Conservation (phyloP, 164 flowering plant genomes). For the Liriodendron chinense region DNA sequence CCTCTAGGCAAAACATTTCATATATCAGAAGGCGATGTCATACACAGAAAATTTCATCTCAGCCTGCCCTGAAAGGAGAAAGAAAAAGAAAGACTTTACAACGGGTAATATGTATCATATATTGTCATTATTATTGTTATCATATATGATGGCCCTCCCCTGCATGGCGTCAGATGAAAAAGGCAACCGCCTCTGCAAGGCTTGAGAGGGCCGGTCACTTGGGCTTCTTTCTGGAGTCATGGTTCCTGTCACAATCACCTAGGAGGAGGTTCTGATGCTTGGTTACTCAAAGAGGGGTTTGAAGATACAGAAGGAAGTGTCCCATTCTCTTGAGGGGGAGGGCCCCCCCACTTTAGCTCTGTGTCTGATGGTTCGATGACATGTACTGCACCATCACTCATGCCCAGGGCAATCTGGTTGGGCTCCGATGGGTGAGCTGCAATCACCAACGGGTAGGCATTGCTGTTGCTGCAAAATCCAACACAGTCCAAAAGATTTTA, state of each 20-base stretch:
- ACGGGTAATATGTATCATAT: conserved; percentile 1
- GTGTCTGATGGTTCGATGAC: conserved; percentile 62
- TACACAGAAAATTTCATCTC: background rate
- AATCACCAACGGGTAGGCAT: conserved; percentile 47
- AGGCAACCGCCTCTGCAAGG: conserved; percentile 10
- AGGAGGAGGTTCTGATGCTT: conserved; percentile 48
- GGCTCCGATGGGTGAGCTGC: conserved; percentile 74
- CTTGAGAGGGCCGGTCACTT: background rate
- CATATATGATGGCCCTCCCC: background rate
- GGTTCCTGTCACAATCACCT: background rate
- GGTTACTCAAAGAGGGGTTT: conserved; percentile 56
- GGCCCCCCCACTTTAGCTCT: conserved; percentile 59
- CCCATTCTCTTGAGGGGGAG: conserved; percentile 53
- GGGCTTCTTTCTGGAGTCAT: background rate
- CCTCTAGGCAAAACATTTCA: no score
- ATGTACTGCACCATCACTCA: conserved; percentile 64
- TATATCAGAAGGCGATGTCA: no score
- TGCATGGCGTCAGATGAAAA: conserved; percentile 12
- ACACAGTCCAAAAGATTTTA: background rate
- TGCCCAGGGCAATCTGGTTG: conserved; percentile 66
- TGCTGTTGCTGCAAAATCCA: conserved; percentile 26
- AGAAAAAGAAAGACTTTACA: conserved; percentile 2
- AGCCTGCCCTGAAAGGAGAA: background rate
- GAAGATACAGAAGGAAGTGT: conserved; percentile 27
- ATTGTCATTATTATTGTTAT: no score